Evolutionary conservation across 2,329 filamentous ascomycete species (phyloP), one percentile per base, ranked within the genome.

Genomic region (Sclerotinia nivalis): DNA sequence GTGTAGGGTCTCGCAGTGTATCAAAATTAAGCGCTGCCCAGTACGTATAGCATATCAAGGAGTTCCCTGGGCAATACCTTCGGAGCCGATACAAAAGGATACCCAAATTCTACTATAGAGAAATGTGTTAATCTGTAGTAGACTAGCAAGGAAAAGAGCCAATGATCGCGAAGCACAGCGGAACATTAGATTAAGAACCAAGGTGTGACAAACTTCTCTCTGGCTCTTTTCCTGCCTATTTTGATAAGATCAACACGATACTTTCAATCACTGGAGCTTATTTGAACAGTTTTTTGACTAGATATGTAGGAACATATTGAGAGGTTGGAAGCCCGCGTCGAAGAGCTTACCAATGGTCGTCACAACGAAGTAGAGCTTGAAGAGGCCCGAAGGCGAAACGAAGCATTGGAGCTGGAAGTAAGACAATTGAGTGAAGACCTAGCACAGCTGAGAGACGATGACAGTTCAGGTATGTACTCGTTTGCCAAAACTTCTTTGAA

Each of bases 91-190:
- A 9, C 13, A 64, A 18, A 45, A 50, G 5, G n/a, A 20, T 43
- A 31, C 8, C 37, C 25, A 31, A 4, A 43, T 18, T n/a, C 31
- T 22, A 31, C 20, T 28, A 43, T 55, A 8, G 9, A 28, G n/a
- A 22, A 47, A 15, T 50, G 20, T 50, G 13, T n/a, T 60, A 78
- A 96, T 92, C 28, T 91, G 92, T 20, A 91, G 93, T 73, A 93
- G 97, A 81, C 87, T 97, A 70, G 92, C 91, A 47, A 90, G 93
- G 79, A 97, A 97, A 83, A 87, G 93, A 73, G 92, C 93, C 78
- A 97, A 97, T 82, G 93, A 97, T 79, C 88, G 93, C 72, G 93
- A 97, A 80, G 93, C 93, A 55, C 93, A 97, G 81, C 87, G 93
- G 64, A 92, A 92, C 55, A 97, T 71, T 8, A 58, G 60, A 40